Evolutionary conservation across 768 basidiomycete genomes (phyloP), one percentile per base, ranked within the genome.

Genomic region (Boletellus ananas): DNA sequence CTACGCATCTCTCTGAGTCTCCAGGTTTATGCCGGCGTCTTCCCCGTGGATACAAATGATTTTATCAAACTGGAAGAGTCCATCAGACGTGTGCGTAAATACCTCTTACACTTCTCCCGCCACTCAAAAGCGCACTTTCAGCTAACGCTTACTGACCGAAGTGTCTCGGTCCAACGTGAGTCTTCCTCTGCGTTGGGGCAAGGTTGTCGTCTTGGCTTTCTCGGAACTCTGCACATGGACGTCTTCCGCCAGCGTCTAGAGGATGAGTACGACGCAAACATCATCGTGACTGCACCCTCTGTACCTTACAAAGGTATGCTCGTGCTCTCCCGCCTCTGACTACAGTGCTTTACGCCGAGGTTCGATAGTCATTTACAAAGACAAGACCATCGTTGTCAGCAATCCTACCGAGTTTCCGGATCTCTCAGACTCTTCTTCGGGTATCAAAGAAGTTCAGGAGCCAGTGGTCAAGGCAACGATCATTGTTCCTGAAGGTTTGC

Each of bases 401-500:
- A 97, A 96, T 66, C 95, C 96, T 16, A 90, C 89, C 1, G 90
- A 96, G 56, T 99, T 99, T 63, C 96, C 96, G 1, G 94, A 98
- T 46, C 75, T 79, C 14, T 70, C 76, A 16, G 88, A 94, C 52
- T 60, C 68, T 25, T 67, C 77, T 17, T 65, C 74, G 31, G 80
- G 78, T 51, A 83, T 94, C 18, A 79, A 76, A 56, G 82, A 87
- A 57, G 77, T 98, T 13, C 88, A 91, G 59, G 96, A 98, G 66
- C 96, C 96, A 0, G 79, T 94, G 47, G 93, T 98, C 37, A 88
- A 86, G 55, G 93, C 94, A 10, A 88, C 88, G 1, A 94, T 99
- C 61, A 90, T 98, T 55, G 87, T 93, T 18, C 96, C 96, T 3
- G 86, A 95, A 77, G 89, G 90, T 91, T 53, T 50, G 72, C 14